Conservation (phyloP, 2,329 filamentous ascomycete species). For the Colletotrichum sp. region DNA sequence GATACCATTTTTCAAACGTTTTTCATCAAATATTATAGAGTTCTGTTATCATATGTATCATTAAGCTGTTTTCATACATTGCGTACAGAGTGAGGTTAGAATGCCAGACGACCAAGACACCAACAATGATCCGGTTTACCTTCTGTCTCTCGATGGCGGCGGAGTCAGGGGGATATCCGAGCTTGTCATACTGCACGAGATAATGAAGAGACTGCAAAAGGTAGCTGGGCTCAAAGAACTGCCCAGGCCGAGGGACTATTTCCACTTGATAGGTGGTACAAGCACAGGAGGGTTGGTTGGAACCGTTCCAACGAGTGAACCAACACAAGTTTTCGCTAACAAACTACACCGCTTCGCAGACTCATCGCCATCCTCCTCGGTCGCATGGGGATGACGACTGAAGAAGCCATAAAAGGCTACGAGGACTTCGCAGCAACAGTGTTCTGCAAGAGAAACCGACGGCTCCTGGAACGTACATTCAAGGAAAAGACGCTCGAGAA, state of each 20-base stretch:
- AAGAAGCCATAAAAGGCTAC: conserved; percentile 47
- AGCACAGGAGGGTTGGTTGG: conserved; percentile 31
- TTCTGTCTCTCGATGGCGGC: conserved; percentile 14
- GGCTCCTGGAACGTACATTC: conserved; percentile 5
- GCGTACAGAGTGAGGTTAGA: neutral
- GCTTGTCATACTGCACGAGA: conserved; percentile 28
- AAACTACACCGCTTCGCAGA: conserved; percentile 27
- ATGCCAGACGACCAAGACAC: neutral
- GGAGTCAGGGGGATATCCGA: conserved; percentile 25
- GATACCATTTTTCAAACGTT: neutral
- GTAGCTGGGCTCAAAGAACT: conserved; percentile 16
- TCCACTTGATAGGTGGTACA: conserved; percentile 35
- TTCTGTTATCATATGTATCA: neutral
- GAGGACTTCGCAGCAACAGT: conserved; percentile 38
- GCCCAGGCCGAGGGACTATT: conserved; percentile 30
- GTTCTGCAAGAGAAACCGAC: conserved; percentile 35
- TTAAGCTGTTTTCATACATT: neutral
- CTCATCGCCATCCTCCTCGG: conserved; percentile 54
- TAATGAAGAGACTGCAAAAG: conserved; percentile 26
- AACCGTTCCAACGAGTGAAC: neutral
- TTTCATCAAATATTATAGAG: neutral
- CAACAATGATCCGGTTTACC: conserved; percentile 6
- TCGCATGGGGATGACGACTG: conserved; percentile 46
- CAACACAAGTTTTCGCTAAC: neutral
- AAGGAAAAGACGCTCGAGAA: conserved; percentile 32